Evolutionary conservation across 352 stramenopile species (phyloP), one percentile per base, ranked within the genome.

Genomic region (Phytophthora ramorum): DNA sequence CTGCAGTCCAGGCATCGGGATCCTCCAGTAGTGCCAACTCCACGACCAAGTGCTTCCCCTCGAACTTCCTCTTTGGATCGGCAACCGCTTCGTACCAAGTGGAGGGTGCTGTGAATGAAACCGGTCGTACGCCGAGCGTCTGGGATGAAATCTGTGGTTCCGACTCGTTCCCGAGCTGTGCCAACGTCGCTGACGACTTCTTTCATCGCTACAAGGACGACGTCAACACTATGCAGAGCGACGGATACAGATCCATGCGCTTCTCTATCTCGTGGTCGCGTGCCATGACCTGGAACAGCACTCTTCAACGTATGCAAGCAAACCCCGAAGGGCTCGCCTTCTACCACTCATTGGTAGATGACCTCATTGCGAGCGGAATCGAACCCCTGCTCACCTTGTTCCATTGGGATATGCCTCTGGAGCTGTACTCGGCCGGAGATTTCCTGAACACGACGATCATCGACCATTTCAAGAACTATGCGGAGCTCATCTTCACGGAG

Each of bases 391-490:
- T 98, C 6, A 98, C 91, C 1, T 66, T 98, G 1, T 98, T 97
- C 67, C 93, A 98, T 71, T 98, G 93, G 95, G 95, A 98, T 79
- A 72, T 98, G 20, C 96, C 96, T 7, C 67, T 93, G 34, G 61
- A 68, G 22, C 62, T 98, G 3, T 74, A 97, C 52, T 57, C 67
- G 4, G 62, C 68, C 12, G 78, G 53, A 7, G 58, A 69, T 8
- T 90, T 82, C 69, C 59, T 93, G 13, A 85, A 86, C 57, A n/a
- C 20, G 0, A 66, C 63, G 16, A 87, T 92, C 32, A 66, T 90
- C 16, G 70, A 82, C 35, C 73, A 90, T 28, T 97, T 97, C 71
- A 83, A 85, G 17, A 69, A 95, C 26, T 99, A 97, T 71, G 88
- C 94, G 6, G 77, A 92, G 40, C 69, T 98, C 26, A 96, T 96